Evolutionary conservation across 208 protist species (phyloP).

Genomic region (Crithidia fasciculata): DNA sequence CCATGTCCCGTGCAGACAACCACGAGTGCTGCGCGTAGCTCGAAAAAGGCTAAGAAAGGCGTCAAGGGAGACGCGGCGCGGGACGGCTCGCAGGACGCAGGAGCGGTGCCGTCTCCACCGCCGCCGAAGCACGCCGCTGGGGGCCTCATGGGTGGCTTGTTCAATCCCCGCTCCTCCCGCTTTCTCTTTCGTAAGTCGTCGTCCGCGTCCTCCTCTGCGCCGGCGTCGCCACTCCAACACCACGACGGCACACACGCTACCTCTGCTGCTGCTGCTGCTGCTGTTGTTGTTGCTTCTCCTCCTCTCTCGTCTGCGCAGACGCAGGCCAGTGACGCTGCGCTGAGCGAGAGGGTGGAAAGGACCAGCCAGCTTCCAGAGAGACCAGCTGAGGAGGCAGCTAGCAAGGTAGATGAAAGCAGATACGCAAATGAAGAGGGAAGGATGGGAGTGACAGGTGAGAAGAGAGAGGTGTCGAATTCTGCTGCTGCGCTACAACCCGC

Average conservation of each 20-base stretch:
- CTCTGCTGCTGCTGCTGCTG: background rate
- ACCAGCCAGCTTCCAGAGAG: background rate
- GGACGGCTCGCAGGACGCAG: background rate
- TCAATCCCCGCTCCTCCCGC: background rate
- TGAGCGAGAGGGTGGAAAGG: too few relatives aligned
- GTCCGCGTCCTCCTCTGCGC: background rate
- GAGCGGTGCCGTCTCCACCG: background rate
- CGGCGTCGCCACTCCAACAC: background rate
- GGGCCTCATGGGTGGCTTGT: background rate
- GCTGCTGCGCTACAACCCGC: too few relatives aligned
- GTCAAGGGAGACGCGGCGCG: background rate
- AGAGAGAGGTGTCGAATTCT: too few relatives aligned
- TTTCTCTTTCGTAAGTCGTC: slow-evolving; percentile 4
- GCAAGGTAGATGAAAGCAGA: too few relatives aligned
- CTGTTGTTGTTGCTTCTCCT: background rate
- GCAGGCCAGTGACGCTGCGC: too few relatives aligned
- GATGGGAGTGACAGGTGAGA: too few relatives aligned
- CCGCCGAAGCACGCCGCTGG: background rate
- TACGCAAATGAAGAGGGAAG: background rate
- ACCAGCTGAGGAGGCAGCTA: too few relatives aligned
- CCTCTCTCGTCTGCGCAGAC: too few relatives aligned
- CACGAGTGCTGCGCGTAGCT: too few relatives aligned
- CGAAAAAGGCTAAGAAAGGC: background rate
- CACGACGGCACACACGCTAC: background rate
- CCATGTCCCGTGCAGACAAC: too few relatives aligned